A percentile compares a stretch with the other conserved stretches of the same genome.
These are phyloP conservation scores for Claviceps africana DNA, from an alignment of 2,329 filamentous ascomycete genomes.

Conservation along the genomic window DNA sequence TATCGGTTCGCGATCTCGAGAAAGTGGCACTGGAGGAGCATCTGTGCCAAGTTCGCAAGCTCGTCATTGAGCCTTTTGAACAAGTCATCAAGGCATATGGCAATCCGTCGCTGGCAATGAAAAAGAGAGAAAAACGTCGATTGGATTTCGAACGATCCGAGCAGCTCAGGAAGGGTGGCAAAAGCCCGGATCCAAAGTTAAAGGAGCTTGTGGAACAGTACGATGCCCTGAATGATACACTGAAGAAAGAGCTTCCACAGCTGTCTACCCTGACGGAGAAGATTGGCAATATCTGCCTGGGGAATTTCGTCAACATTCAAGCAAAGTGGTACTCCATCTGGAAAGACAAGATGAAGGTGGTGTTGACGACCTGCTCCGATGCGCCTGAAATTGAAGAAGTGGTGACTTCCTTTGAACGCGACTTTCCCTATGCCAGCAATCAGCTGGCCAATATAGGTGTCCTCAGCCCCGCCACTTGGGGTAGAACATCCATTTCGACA, in stretches of 20 bases:
- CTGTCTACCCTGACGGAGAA: constrained; percentile 70
- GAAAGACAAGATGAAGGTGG: constrained; percentile 65
- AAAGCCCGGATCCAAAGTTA: constrained; percentile 77
- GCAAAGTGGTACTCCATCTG: constrained; percentile 70
- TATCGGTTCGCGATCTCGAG: constrained; percentile 74
- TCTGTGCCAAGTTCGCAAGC: constrained; percentile 56
- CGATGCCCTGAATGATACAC: constrained; percentile 75
- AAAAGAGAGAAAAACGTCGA: constrained; percentile 86
- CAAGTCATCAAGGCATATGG: constrained; percentile 66
- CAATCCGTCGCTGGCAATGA: constrained; percentile 77
- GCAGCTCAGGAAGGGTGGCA: constrained; percentile 62
- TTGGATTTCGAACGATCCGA: constrained; percentile 76
- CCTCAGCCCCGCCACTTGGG: constrained; percentile 58
- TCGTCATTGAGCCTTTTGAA: constrained; percentile 75
- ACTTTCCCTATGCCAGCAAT: constrained; percentile 64
- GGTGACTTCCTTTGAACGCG: constrained; percentile 60
- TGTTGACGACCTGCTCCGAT: constrained; percentile 50
- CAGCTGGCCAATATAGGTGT: constrained; percentile 59
- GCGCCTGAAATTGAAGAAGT: constrained; percentile 60
- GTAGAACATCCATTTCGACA: constrained; percentile 42
- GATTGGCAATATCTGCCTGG: constrained; percentile 69
- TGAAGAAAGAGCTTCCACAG: constrained; percentile 83
- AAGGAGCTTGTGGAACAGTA: constrained; percentile 79
- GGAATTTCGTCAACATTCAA: constrained; percentile 75
- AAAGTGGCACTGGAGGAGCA: constrained; percentile 74